Percentiles rank a stretch among this genome's conserved stretches.
phyloP scores from a whole-genome alignment of 176 grass and related monocot genomes.

The Ananas comosus region DNA sequence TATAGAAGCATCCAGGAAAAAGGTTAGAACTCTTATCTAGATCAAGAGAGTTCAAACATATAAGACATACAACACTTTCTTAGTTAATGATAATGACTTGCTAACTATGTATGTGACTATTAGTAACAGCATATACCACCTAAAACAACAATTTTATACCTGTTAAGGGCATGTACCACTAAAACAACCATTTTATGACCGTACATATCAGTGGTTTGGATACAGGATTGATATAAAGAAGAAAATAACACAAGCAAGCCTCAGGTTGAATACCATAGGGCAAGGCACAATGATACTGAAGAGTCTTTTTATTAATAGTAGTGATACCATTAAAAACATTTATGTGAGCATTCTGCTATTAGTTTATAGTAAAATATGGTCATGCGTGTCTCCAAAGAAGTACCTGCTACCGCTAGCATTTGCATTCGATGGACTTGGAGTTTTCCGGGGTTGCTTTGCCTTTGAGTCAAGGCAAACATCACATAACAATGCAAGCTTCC shows the following conservation, averaged over 20 bases:
- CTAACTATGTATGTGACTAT: too few species aligned
- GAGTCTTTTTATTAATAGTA: not conserved
- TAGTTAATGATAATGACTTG: too few species aligned
- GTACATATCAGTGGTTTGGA: too few species aligned
- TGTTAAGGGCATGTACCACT: too few species aligned
- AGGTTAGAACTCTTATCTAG: not conserved
- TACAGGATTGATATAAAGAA: too few species aligned
- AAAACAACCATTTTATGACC: too few species aligned
- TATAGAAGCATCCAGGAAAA: not conserved
- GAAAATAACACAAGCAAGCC: not conserved
- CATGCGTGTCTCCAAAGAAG: not conserved
- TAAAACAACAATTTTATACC: too few species aligned
- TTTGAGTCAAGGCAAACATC: conserved; percentile 47
- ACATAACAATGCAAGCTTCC: conserved; percentile 49
- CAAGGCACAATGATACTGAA: too few species aligned
- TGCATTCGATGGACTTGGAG: conserved; percentile 6
- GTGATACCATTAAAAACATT: not conserved
- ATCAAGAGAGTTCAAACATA: not conserved
- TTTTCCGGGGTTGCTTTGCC: not conserved
- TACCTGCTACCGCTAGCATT: conserved; percentile 8
- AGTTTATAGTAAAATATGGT: not conserved
- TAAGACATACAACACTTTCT: not conserved
- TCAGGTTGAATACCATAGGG: too few species aligned
- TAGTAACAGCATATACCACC: too few species aligned
- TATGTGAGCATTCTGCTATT: not conserved